Conservation (phyloP, 345 rosid species). For the Euphorbia tirucalli region DNA sequence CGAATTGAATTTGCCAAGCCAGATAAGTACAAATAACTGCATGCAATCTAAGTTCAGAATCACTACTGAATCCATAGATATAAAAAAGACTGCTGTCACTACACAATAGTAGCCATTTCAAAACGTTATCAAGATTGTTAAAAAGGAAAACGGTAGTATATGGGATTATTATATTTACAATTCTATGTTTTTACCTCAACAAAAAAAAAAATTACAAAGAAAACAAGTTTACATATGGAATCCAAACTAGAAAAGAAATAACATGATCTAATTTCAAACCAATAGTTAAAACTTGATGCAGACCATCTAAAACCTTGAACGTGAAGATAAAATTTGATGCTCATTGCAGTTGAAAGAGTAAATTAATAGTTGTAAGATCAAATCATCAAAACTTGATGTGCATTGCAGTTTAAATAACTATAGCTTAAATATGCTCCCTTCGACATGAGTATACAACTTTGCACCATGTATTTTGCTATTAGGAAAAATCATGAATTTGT, state of each 20-base stretch:
- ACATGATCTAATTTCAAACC: background rate
- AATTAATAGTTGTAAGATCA: background rate
- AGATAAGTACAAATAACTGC: background rate
- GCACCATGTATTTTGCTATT: constrained; percentile 6
- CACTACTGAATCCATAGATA: background rate
- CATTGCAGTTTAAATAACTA: background rate
- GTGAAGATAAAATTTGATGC: background rate
- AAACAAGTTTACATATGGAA: background rate
- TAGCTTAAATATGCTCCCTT: background rate
- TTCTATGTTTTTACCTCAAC: no score
- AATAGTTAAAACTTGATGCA: background rate
- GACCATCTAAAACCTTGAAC: no score
- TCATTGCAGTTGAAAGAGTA: constrained; percentile 1
- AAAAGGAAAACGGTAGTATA: background rate
- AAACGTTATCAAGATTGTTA: background rate
- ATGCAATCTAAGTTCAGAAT: background rate
- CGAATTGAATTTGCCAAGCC: background rate
- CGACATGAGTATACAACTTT: background rate
- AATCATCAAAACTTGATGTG: background rate
- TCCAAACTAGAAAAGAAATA: background rate
- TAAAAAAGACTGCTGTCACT: background rate
- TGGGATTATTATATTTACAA: background rate
- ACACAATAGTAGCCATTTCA: background rate
- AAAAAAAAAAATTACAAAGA: background rate
- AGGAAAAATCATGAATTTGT: constrained; percentile 5